Conservation (phyloP, 169 alveolate species). For the Eimeria maxima region DNA sequence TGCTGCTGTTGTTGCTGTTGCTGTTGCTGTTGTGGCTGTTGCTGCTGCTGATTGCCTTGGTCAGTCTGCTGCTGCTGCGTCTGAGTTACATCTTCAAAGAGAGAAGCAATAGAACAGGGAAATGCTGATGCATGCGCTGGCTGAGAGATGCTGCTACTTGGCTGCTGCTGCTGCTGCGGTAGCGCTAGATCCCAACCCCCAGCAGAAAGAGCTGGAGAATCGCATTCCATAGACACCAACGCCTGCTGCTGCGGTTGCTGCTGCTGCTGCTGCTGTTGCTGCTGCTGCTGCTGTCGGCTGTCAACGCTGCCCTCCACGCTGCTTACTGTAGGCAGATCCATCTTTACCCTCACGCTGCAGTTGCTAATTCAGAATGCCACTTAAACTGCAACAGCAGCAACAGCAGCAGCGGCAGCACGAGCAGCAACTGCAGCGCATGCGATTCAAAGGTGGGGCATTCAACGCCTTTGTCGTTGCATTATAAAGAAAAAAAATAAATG, state of each 20-base stretch:
- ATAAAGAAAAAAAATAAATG: not conserved
- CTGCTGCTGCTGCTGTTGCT: too few relatives aligned
- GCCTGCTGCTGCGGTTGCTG: conserved; percentile 48
- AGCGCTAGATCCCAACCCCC: conserved; percentile 59
- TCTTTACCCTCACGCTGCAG: conserved; percentile 14
- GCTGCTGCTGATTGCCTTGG: not conserved
- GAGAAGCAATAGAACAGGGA: conserved; percentile 39
- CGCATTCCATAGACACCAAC: conserved; percentile 15
- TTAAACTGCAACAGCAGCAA: not conserved
- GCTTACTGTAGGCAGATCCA: conserved; percentile 1
- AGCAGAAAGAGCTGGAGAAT: not conserved
- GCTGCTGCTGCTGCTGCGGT: conserved; percentile 45
- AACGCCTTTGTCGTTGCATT: not conserved
- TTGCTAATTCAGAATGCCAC: not conserved
- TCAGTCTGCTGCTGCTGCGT: conserved; percentile 35
- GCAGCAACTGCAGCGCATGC: not conserved
- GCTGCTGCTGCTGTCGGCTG: conserved; percentile 34
- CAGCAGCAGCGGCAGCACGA: not conserved
- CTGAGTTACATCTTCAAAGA: not conserved
- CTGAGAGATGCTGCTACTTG: conserved; percentile 29
- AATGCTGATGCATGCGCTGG: not conserved
- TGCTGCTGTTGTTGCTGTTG: not conserved
- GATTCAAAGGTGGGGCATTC: not conserved
- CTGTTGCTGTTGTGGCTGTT: conserved; percentile 55
- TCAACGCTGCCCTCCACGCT: conserved; percentile 4